Evolutionary conservation across 2,329 filamentous ascomycete species (phyloP), one percentile per base, ranked within the genome.

Genomic region (Pseudogymnoascus verrucosus): DNA sequence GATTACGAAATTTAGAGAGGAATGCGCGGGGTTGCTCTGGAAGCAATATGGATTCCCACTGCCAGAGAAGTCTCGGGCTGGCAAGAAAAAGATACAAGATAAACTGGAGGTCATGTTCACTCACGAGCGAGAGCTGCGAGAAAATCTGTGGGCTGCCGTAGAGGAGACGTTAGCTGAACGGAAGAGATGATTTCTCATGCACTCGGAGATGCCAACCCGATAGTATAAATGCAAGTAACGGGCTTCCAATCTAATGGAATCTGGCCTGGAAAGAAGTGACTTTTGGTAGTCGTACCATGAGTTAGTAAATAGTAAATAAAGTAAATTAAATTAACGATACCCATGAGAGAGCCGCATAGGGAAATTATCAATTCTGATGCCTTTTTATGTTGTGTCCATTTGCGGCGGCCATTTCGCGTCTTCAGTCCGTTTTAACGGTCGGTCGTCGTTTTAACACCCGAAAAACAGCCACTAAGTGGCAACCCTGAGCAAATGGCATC

Each of bases 1-100:
- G 60, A 88, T 88, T 62, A 85, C 83, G 42, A 80, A 79, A 1
- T 88, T 88, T 65, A 87, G 85, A 14, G 82, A 82, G 71, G 78
- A 83, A 39, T 88, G 85, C 70, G 70, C 72, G 81, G 81, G 80
- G 3, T 75, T 76, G 3, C 70, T 83, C 63, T 75, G 82, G 44
- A 79, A 81, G 44, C 81, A 83, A 23, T 68, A 69, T 62, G 61
- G 61, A 44, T 61, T 61, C n/a, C 59, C 59, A 1, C 42, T 64
- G 1, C 69, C 67, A 4, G 79, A 81, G 1, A 75, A 74, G 62
- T 76, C 76, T 26, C 74, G 80, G 69, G 74, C 78, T 3, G 81
- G 80, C 0, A 81, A 82, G 71, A 78, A 77, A 59, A 84, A 86
- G 68, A 74, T 88, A 54, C 82, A 85, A 60, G 78, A 76, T 64